phyloP scores from a whole-genome alignment of 2,329 filamentous ascomycete genomes.

The Albifimbria verrucaria region DNA sequence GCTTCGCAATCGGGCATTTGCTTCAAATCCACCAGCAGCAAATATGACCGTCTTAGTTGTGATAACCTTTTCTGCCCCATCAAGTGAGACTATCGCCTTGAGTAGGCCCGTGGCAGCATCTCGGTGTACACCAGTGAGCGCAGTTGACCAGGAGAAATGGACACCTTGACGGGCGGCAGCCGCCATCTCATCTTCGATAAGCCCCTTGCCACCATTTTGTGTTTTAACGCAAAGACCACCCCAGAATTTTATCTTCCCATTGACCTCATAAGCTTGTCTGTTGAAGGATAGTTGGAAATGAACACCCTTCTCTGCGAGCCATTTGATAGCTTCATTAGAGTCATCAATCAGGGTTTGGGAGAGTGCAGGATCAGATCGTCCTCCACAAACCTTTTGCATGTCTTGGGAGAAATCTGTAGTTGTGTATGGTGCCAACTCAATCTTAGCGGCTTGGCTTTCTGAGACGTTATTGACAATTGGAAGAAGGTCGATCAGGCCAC shows the following conservation, averaged over 20 bases:
- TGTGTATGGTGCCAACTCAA: conserved; percentile 59
- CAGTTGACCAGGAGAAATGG: conserved; percentile 41
- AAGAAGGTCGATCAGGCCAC: conserved; percentile 53
- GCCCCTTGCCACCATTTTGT: conserved; percentile 55
- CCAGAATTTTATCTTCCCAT: conserved; percentile 62
- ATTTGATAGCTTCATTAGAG: conserved; percentile 48
- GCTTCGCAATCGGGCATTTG: conserved; percentile 52
- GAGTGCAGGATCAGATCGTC: conserved; percentile 48
- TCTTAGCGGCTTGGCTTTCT: conserved; percentile 38
- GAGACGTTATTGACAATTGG: conserved; percentile 60
- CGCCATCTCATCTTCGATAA: conserved; percentile 46
- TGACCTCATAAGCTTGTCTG: conserved; percentile 62
- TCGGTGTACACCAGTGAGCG: conserved; percentile 36
- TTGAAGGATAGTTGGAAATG: conserved; percentile 61
- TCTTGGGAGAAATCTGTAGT: conserved; percentile 51
- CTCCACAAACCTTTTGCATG: conserved; percentile 52
- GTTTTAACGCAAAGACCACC: conserved; percentile 61
- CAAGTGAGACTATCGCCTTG: conserved; percentile 24
- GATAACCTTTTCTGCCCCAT: conserved; percentile 24
- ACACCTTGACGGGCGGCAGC: conserved; percentile 42
- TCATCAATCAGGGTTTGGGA: conserved; percentile 47
- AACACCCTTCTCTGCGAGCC: conserved; percentile 52
- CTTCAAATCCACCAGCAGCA: conserved; percentile 63
- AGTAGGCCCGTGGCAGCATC: conserved; percentile 11
- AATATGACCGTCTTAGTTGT: conserved; percentile 43